phyloP scores from a whole-genome alignment of 352 stramenopile genomes.

The Globisporangium rhizosaccharum region DNA sequence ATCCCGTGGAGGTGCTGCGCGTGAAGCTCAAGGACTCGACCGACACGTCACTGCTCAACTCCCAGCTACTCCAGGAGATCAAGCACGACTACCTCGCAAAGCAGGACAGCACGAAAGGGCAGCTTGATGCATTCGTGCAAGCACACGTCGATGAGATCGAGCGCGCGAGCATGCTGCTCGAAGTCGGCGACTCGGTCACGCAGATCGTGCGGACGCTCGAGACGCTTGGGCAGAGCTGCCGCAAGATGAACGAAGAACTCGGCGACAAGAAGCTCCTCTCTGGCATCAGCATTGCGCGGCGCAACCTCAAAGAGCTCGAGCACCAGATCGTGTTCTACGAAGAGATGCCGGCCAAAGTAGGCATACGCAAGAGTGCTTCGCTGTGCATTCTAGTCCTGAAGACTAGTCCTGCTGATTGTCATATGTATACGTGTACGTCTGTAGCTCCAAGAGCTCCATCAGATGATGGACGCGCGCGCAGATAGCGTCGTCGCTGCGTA shows the following conservation, averaged over 20 bases:
- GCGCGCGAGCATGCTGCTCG: slow-evolving; percentile 62
- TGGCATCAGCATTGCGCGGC: slow-evolving; percentile 69
- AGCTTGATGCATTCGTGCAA: slow-evolving; percentile 69
- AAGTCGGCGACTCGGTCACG: slow-evolving; percentile 55
- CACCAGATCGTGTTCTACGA: slow-evolving; percentile 82
- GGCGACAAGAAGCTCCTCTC: slow-evolving; percentile 78
- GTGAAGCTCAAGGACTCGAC: slow-evolving; percentile 80
- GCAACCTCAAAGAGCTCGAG: slow-evolving; percentile 80
- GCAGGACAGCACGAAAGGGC: slow-evolving; percentile 66
- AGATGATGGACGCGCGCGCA: slow-evolving; percentile 40
- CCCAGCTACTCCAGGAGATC: slow-evolving; percentile 80
- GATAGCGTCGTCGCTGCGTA: slow-evolving; percentile 61
- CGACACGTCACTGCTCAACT: slow-evolving; percentile 78
- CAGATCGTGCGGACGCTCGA: slow-evolving; percentile 62
- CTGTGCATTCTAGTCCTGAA: neutral
- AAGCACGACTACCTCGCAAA: slow-evolving; percentile 75
- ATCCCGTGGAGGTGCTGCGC: slow-evolving; percentile 77
- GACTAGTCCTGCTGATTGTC: neutral
- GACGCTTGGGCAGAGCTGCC: slow-evolving; percentile 50
- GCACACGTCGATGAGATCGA: slow-evolving; percentile 83
- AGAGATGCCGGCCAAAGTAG: slow-evolving; percentile 57
- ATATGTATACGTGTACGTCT: neutral
- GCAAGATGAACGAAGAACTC: slow-evolving; percentile 79
- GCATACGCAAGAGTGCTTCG: neutral
- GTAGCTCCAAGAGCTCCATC: slow-evolving; percentile 35